Evolutionary conservation across 208 protist species (phyloP).

Genomic region (Acanthamoeba rhysodes): DNA sequence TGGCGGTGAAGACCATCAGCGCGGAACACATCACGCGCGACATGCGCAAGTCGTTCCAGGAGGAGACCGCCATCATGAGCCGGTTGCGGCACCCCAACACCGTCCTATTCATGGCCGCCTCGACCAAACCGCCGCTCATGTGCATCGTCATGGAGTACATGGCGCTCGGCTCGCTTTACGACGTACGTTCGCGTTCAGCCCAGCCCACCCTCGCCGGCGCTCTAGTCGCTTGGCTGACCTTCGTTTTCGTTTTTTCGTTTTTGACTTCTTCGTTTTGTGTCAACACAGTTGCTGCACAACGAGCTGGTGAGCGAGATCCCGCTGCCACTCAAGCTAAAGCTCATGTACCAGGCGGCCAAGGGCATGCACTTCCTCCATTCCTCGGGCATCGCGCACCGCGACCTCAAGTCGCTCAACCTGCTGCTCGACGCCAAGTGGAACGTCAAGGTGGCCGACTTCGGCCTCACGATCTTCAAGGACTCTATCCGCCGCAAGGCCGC

Average conservation of each 20-base stretch:
- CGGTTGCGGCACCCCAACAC: constrained; percentile 2
- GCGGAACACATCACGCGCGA: neutral
- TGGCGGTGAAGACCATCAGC: constrained; percentile 35
- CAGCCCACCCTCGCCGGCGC: neutral
- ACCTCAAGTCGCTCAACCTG: constrained; percentile 36
- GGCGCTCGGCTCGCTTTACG: constrained; percentile 6
- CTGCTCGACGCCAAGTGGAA: constrained; percentile 17
- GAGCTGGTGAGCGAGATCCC: constrained; percentile 22
- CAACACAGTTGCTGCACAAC: constrained; percentile 27
- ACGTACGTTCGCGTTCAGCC: neutral
- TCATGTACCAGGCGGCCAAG: constrained; percentile 42
- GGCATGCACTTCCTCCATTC: constrained; percentile 63
- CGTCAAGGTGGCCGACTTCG: constrained; percentile 50
- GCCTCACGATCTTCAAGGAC: constrained; percentile 21
- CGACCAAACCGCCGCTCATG: neutral
- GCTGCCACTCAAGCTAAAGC: neutral
- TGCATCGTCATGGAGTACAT: constrained; percentile 47
- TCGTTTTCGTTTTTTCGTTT: neutral
- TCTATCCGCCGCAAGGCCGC: neutral
- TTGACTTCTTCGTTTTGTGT: too few relatives aligned
- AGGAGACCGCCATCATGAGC: constrained; percentile 21
- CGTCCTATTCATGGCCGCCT: constrained; percentile 30
- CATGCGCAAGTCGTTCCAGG: neutral
- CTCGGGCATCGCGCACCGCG: neutral
- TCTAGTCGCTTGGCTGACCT: neutral